Evolutionary conservation across 345 rosid species (phyloP), one percentile per base, ranked within the genome.

Genomic region (Clausena lansium): DNA sequence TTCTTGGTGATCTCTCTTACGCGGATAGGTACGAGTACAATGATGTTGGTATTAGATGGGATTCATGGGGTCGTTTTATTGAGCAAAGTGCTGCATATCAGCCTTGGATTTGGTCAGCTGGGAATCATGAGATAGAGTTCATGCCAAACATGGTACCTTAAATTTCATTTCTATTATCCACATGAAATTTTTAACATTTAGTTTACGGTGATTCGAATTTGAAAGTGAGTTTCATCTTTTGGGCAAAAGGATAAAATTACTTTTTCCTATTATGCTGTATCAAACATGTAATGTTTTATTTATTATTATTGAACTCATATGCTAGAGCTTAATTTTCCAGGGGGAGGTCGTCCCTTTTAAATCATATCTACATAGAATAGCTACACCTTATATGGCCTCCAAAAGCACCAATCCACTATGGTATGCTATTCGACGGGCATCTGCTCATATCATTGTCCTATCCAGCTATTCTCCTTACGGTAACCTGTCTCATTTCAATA

Each of bases 381-480:
- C 85, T 17, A 89, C 91, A 25, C 89, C 89, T 75, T 58, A 86
- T 78, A 35, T 73, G 77, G 88, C 89, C 70, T 83, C 91, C 38
- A 66, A 79, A 50, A 87, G 91, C 77, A 89, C 78, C 75, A 85
- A 76, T 70, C 86, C 88, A 38, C 84, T 87, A 38, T 89, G 88
- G 88, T 85, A 89, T 66, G 88, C 91, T 10, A 70, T 89, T 50
- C 82, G 86, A 78, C 83, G 88, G 38, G 93, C 91, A 75, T 87
- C 91, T 30, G 89, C 88, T 70, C 91, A 87, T 78, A 83, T 89
- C 71, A 83, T 87, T 55, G 85, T 89, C 64, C 83, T 87, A 27
- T 89, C 92, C 61, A 84, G 88, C 89, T 89, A 87, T 79, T 89
- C 92, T 67, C 84, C 91, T 3, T 89, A 77, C 28, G 89, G 93